Percentiles rank a stretch among this genome's conserved stretches.
phyloP scores from a whole-genome alignment of 345 rosid genomes.

The Lepidium sativum region DNA sequence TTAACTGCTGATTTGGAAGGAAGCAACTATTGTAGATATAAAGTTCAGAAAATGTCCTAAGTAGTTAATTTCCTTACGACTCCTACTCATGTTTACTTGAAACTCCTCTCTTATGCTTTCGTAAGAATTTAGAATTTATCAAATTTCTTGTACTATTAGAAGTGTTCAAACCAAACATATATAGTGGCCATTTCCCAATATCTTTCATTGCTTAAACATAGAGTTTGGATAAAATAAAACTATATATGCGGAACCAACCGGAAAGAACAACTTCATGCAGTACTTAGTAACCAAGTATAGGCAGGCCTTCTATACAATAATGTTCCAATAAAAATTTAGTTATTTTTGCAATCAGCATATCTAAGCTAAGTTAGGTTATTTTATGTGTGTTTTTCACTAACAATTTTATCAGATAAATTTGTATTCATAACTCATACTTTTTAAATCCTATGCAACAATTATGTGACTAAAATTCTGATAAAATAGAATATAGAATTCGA shows the following conservation, averaged over 20 bases:
- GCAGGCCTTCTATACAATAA: too few relatives aligned
- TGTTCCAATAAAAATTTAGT: too few relatives aligned
- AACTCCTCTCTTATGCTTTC: neutral
- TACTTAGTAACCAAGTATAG: neutral
- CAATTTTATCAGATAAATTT: too few relatives aligned
- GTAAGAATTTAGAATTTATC: neutral
- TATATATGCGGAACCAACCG: neutral
- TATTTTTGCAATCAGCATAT: too few relatives aligned
- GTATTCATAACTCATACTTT: too few relatives aligned
- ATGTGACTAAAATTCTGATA: too few relatives aligned
- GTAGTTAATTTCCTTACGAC: constrained; percentile 7
- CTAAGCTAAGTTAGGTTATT: too few relatives aligned
- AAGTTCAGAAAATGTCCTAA: neutral
- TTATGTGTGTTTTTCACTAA: too few relatives aligned
- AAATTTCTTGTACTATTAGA: neutral
- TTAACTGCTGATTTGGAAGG: neutral
- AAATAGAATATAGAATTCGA: too few relatives aligned
- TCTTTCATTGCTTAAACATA: neutral
- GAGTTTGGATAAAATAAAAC: neutral
- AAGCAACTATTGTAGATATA: neutral
- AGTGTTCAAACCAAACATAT: neutral
- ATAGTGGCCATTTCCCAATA: neutral
- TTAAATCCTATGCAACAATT: too few relatives aligned
- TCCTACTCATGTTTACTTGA: neutral
- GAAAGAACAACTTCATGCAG: neutral